Percentiles rank a stretch among this genome's conserved stretches.
phyloP scores from a whole-genome alignment of 768 basidiomycete genomes.

The Podaxis sp. region DNA sequence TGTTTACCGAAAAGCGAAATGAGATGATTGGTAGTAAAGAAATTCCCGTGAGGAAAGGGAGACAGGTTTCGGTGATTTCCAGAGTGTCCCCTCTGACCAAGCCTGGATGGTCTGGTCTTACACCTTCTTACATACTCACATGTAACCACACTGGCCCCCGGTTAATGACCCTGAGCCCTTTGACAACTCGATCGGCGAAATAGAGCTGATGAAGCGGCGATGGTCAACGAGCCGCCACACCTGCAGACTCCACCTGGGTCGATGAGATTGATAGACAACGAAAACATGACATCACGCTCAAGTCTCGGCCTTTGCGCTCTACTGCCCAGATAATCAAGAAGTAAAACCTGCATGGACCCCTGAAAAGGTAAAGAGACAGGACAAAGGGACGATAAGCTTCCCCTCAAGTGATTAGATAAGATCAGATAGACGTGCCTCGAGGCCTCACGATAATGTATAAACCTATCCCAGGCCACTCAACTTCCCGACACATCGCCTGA shows the following conservation, averaged over 20 bases:
- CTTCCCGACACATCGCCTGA: slow-evolving; percentile 1
- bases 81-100: neutral
- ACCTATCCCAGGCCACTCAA: neutral
- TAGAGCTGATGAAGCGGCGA: neutral
- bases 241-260: neutral
- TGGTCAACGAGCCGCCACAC: neutral
- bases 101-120: neutral
- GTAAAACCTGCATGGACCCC: neutral
- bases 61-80: neutral
- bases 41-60: neutral
- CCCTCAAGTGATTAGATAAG: neutral
- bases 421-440: neutral
- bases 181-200: neutral
- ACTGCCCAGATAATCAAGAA: neutral
- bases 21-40: neutral
- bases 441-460: neutral
- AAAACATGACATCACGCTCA: neutral
- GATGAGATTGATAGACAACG: neutral
- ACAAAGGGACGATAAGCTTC: neutral
- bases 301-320: too few relatives aligned
- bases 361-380: neutral
- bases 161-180: neutral
- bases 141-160: neutral
- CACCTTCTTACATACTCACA: neutral
- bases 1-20: neutral